phyloP scores from a whole-genome alignment of 2,329 filamentous ascomycete species.

The Fusarium nygamai region DNA sequence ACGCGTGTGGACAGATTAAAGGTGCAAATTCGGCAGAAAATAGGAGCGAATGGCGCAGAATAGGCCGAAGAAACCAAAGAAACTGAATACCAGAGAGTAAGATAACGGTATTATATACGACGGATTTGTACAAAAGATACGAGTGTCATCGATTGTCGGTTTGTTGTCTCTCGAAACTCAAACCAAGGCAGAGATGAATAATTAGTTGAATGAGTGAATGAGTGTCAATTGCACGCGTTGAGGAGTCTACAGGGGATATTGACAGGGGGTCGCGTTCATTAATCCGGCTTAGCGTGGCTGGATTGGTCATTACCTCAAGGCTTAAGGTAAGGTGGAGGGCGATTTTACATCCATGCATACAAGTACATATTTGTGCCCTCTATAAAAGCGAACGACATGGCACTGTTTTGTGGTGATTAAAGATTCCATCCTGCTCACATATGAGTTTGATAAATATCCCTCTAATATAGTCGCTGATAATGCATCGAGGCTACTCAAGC shows the following conservation, averaged over 20 bases:
- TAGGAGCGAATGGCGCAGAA: conserved; percentile 1
- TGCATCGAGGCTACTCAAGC: not conserved
- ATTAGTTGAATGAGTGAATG: conserved; percentile 24
- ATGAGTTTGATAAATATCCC: not conserved
- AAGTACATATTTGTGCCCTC: not conserved
- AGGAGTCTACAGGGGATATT: conserved; percentile 33
- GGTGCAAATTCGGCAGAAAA: conserved; percentile 6
- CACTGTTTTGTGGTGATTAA: not conserved
- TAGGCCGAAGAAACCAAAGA: not conserved
- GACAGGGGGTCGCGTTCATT: conserved; percentile 34
- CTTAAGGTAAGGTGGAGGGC: not conserved
- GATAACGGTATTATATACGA: not conserved
- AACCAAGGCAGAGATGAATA: conserved; percentile 27
- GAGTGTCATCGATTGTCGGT: conserved; percentile 9
- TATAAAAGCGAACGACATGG: not conserved
- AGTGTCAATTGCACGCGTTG: conserved; percentile 34
- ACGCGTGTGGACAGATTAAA: conserved; percentile 34
- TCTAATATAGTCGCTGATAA: not conserved
- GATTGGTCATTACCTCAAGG: conserved; percentile 2
- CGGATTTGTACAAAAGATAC: conserved; percentile 3
- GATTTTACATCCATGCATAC: not conserved
- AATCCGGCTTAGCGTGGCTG: conserved; percentile 23
- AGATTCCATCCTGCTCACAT: not conserved
- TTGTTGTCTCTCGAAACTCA: conserved; percentile 27
- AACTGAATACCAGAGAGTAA: not conserved